Percentiles rank a stretch among this genome's conserved stretches.
These are phyloP conservation scores for Tetrapisispora namnaoensis DNA, from an alignment of 805 yeast genomes.

Conservation along the genomic window DNA sequence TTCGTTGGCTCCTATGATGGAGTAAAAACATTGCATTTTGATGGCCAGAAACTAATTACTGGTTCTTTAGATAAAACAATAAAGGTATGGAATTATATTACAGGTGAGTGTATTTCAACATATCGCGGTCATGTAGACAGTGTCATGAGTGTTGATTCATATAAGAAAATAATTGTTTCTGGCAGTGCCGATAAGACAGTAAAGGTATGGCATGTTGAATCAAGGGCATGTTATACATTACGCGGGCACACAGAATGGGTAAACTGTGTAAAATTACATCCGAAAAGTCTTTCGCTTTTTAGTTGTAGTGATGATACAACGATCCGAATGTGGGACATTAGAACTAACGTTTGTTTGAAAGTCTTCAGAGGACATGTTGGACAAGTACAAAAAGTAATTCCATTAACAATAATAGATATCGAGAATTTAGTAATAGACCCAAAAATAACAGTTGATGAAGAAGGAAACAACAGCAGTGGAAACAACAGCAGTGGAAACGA, in stretches of 20 bases:
- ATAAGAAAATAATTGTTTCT: slow-evolving; percentile 71
- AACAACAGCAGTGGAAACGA: not conserved
- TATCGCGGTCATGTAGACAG: slow-evolving; percentile 87
- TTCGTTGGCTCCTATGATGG: slow-evolving; percentile 84
- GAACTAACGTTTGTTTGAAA: slow-evolving; percentile 65
- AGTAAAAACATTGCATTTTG: slow-evolving; percentile 76
- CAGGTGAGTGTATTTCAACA: slow-evolving; percentile 90
- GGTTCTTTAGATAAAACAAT: slow-evolving; percentile 89
- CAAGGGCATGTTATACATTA: slow-evolving; percentile 82
- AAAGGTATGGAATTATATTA: slow-evolving; percentile 90
- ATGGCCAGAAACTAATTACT: slow-evolving; percentile 79
- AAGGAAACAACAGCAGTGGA: slow-evolving; percentile 7
- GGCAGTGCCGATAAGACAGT: slow-evolving; percentile 91
- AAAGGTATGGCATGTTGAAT: slow-evolving; percentile 93
- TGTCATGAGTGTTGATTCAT: slow-evolving; percentile 76
- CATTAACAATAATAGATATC: slow-evolving; percentile 62
- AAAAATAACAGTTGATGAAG: slow-evolving; percentile 17
- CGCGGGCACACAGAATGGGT: slow-evolving; percentile 93
- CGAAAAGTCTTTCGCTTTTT: slow-evolving; percentile 66
- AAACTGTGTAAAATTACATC: slow-evolving; percentile 78
- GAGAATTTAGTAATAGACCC: slow-evolving; percentile 39
- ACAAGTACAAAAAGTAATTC: slow-evolving; percentile 87
- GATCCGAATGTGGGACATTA: slow-evolving; percentile 88
- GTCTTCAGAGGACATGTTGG: slow-evolving; percentile 86
- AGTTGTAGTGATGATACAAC: slow-evolving; percentile 90